phyloP scores from a whole-genome alignment of 768 basidiomycete species.

The Russula emetica region DNA sequence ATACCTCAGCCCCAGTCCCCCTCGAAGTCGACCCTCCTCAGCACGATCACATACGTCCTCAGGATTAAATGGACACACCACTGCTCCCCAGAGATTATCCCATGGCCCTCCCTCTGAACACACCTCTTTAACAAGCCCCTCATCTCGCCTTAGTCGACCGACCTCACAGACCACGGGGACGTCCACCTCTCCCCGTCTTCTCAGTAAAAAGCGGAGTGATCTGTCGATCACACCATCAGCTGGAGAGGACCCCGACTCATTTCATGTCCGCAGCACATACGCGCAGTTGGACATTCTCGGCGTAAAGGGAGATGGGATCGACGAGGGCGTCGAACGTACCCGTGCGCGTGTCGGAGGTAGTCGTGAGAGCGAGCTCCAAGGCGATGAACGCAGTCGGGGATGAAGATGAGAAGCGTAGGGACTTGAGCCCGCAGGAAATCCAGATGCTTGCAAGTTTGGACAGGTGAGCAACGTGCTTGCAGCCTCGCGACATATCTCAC shows the following conservation, averaged over 20 bases:
- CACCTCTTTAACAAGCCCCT: constrained; percentile 2
- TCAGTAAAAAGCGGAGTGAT: constrained; percentile 38
- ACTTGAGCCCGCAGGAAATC: constrained; percentile 70
- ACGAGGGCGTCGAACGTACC: constrained; percentile 91
- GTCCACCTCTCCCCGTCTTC: constrained; percentile 22
- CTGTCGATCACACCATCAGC: constrained; percentile 65
- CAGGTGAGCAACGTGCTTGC: constrained; percentile 51
- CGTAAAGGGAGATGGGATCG: constrained; percentile 93
- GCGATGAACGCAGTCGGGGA: constrained; percentile 54
- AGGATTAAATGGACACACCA: neutral
- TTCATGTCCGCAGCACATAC: constrained; percentile 82
- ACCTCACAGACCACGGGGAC: constrained; percentile 18
- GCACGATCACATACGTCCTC: constrained; percentile 16
- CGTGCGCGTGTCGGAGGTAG: constrained; percentile 61
- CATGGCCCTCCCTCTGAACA: constrained; percentile 16
- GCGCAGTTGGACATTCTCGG: constrained; percentile 84
- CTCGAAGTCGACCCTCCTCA: constrained; percentile 25
- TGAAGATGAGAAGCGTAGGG: constrained; percentile 56
- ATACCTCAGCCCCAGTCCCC: constrained; percentile 28
- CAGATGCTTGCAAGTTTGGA: constrained; percentile 74
- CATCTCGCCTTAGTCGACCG: constrained; percentile 14
- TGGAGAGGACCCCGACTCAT: constrained; percentile 77
- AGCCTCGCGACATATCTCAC: neutral
- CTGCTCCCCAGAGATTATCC: constrained; percentile 1
- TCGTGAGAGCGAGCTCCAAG: constrained; percentile 55